A percentile compares a stretch with the other conserved stretches of the same genome.
phyloP scores from a whole-genome alignment of 176 grass and related monocot species.

The Triticum aestivum region DNA sequence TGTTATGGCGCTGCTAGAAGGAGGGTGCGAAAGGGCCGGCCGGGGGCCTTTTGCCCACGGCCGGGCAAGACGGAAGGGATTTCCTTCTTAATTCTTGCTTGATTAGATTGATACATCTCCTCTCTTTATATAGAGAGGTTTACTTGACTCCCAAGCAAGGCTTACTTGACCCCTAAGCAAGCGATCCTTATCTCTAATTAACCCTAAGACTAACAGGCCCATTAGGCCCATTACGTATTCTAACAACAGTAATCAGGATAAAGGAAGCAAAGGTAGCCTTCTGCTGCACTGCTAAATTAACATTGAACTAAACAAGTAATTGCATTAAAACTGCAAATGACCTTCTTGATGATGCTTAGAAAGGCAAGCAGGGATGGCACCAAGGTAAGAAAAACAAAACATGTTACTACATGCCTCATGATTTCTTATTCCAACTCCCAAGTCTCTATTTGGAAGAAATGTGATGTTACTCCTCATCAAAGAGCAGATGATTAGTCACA shows the following conservation, averaged over 20 bases:
- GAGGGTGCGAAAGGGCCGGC: too few relatives aligned
- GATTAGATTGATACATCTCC: too few relatives aligned
- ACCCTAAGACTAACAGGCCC: too few relatives aligned
- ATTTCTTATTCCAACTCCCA: neutral
- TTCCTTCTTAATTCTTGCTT: too few relatives aligned
- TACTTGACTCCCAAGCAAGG: too few relatives aligned
- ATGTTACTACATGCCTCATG: neutral
- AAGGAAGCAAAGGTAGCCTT: neutral
- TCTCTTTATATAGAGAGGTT: too few relatives aligned
- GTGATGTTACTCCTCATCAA: neutral
- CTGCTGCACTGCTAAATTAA: neutral
- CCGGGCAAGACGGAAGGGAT: too few relatives aligned
- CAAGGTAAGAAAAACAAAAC: neutral
- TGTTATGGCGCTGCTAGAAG: too few relatives aligned
- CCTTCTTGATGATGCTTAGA: neutral
- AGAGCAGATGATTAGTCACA: neutral
- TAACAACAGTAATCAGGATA: neutral
- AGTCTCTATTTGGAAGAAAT: constrained; percentile 8
- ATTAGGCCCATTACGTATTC: too few relatives aligned
- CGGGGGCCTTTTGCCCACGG: too few relatives aligned
- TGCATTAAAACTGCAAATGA: neutral
- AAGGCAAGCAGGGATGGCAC: neutral
- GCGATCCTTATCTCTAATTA: too few relatives aligned
- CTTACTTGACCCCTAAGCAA: too few relatives aligned
- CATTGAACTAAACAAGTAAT: neutral